Conservation (phyloP, 2,329 filamentous ascomycete genomes). For the Clarireedia hainanense region DNA sequence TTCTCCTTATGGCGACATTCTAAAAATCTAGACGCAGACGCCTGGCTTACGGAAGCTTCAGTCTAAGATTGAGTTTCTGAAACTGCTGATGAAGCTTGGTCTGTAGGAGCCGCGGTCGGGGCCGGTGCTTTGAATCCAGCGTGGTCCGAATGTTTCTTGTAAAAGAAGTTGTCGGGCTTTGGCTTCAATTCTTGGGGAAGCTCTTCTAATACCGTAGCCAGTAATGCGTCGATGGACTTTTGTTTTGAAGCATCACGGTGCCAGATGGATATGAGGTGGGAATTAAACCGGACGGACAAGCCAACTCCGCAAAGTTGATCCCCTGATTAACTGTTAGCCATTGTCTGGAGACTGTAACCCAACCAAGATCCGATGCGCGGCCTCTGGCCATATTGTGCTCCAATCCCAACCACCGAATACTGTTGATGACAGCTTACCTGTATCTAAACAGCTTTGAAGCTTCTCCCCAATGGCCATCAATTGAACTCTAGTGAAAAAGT, state of each 20-base stretch:
- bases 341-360: too few species aligned
- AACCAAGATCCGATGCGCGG: too few species aligned
- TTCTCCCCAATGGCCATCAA: constrained; percentile 77
- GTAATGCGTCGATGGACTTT: constrained; percentile 67
- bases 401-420: too few species aligned
- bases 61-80: neutral
- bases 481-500: constrained; percentile 76
- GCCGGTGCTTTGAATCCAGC: constrained; percentile 63
- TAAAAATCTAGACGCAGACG: too few species aligned
- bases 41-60: constrained; percentile 14
- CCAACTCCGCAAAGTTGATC: constrained; percentile 87
- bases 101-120: constrained; percentile 12
- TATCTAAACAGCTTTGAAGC: constrained; percentile 64
- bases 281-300: constrained; percentile 82
- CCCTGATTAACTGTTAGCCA: constrained; percentile 37
- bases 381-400: too few species aligned
- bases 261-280: constrained; percentile 84
- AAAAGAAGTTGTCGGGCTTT: constrained; percentile 66
- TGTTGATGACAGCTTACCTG: constrained; percentile 40
- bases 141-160: constrained; percentile 87
- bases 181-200: constrained; percentile 67
- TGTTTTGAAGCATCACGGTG: constrained; percentile 80
- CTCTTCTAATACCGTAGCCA: constrained; percentile 64
- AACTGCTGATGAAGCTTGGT: constrained; percentile 1
- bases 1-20: too few species aligned